Percentiles rank a stretch among this genome's conserved stretches.
Evolutionary conservation across 495 filamentous ascomycete genomes (phyloP).

Genomic region (Elasticomyces elasticus): DNA sequence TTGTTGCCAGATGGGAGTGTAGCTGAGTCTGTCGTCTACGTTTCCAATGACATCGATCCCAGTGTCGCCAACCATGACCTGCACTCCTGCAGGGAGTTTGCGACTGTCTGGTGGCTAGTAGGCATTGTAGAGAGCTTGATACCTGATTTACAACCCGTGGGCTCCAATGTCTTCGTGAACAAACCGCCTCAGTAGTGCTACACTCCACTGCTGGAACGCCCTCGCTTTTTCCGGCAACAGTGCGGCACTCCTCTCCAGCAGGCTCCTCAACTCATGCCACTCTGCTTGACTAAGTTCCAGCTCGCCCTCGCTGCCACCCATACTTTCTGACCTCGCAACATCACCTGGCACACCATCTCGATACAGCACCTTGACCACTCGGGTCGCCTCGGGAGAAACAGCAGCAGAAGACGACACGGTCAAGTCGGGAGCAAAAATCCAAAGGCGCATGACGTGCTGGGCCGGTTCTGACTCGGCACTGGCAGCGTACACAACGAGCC

Average conservation of each 20-base stretch:
- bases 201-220: constrained; percentile 27
- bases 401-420: constrained; percentile 27
- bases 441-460: constrained; percentile 17
- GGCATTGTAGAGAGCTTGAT: too few species aligned
- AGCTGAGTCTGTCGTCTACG: too few species aligned
- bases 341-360: not conserved
- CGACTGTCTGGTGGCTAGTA: too few species aligned
- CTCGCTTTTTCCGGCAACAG: constrained; percentile 26
- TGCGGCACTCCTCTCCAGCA: constrained; percentile 15
- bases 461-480: not conserved
- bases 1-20: too few species aligned
- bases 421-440: constrained; percentile 31
- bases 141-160: too few species aligned
- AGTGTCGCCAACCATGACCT: too few species aligned
- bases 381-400: constrained; percentile 21
- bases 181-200: constrained; percentile 29
- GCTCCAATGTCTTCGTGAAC: constrained; percentile 13
- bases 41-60: too few species aligned
- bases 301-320: constrained; percentile 12
- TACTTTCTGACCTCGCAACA: not conserved
- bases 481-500: constrained; percentile 24
- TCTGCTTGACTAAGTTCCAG: constrained; percentile 21
- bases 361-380: constrained; percentile 30
- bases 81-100: too few species aligned
- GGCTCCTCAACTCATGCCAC: constrained; percentile 9